Evolutionary conservation across 345 rosid species (phyloP), one percentile per base, ranked within the genome.

Genomic region (Hypericum androsaemum): DNA sequence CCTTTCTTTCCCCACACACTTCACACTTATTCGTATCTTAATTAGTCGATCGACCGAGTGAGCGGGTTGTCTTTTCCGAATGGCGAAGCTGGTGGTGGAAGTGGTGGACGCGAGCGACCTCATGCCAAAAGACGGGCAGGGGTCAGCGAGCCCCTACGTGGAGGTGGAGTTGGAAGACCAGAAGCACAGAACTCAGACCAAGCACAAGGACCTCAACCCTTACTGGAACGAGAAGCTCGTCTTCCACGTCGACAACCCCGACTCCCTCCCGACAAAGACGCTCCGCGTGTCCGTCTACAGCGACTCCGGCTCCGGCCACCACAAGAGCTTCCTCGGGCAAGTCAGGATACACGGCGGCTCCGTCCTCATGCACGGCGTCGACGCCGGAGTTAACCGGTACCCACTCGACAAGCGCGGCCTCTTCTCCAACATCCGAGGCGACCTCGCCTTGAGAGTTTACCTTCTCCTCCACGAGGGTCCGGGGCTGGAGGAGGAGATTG

Each of bases 351-450:
- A 88, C 5, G 92, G 94, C 11, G 70, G 15, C 13, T 77, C 72
- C 12, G 80, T 84, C 37, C 79, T 87, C 35, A 60, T 66, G 5
- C 67, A 85, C 0, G 95, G 77, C 49, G 71, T 85, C 10, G 89
- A 75, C 8, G 77, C 95, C 12, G 36, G 5, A 10, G 74, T 78
- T 36, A 92, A 81, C 68, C 63, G 88, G 5, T 90, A 80, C 66
- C 98, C 98, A 0, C 83, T 87, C 0, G 98, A 90, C 38, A 90
- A 87, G 67, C 71, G 84, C 5, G 85, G 95, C 54, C 54, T 82
- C 48, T 87, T 90, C 57, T 84, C 95, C 3, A 76, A 80, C 39
- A 67, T 83, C 58, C 82, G 65, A 60, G 98, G 98, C 3, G 96
- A 84, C 38, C 71, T 87, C 12, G 82, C 82, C 3, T 66, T 90